These are phyloP conservation scores for Akanthomyces dipterigenus DNA, from an alignment of 2,329 filamentous ascomycete species.

Conservation along the genomic window DNA sequence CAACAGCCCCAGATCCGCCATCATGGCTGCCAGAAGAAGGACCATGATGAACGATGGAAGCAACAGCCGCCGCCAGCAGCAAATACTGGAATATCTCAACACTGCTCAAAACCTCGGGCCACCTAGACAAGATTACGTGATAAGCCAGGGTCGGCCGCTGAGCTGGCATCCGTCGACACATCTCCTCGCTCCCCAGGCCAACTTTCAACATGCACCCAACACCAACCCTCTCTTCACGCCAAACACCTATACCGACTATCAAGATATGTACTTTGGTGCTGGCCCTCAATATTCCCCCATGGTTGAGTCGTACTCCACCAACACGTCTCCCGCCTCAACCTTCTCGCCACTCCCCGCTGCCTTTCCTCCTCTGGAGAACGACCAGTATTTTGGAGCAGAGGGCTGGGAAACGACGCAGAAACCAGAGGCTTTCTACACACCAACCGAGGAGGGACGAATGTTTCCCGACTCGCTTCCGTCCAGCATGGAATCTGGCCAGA, in stretches of 20 bases:
- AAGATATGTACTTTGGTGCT: conserved; percentile 31
- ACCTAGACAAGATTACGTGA: conserved; percentile 10
- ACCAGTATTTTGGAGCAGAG: conserved; percentile 34
- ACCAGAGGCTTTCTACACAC: conserved; percentile 21
- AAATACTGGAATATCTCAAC: conserved; percentile 36
- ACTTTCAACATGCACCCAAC: conserved; percentile 21
- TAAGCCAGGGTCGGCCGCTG: conserved; percentile 49
- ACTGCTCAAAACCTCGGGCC: conserved; percentile 19
- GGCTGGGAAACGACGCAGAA: conserved; percentile 30
- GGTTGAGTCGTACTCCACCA: conserved; percentile 49
- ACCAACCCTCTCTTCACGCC: conserved; percentile 32
- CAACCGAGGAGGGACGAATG: conserved; percentile 18
- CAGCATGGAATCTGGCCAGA: neutral
- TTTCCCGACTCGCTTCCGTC: conserved; percentile 22
- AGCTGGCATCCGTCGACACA: conserved; percentile 68
- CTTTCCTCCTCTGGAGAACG: conserved; percentile 32
- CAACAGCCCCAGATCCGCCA: conserved; percentile 58
- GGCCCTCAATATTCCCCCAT: conserved; percentile 44
- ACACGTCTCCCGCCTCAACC: conserved; percentile 47
- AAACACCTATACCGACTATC: conserved; percentile 31
- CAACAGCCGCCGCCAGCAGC: conserved; percentile 39
- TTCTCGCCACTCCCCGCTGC: conserved; percentile 49
- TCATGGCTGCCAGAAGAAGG: conserved; percentile 44
- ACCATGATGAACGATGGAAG: conserved; percentile 47
- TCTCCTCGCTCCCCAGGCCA: conserved; percentile 29